A percentile compares a stretch with the other conserved stretches of the same genome.
These are phyloP conservation scores for Pachysandra terminalis DNA, from an alignment of 164 flowering plant genomes.

Conservation along the genomic window DNA sequence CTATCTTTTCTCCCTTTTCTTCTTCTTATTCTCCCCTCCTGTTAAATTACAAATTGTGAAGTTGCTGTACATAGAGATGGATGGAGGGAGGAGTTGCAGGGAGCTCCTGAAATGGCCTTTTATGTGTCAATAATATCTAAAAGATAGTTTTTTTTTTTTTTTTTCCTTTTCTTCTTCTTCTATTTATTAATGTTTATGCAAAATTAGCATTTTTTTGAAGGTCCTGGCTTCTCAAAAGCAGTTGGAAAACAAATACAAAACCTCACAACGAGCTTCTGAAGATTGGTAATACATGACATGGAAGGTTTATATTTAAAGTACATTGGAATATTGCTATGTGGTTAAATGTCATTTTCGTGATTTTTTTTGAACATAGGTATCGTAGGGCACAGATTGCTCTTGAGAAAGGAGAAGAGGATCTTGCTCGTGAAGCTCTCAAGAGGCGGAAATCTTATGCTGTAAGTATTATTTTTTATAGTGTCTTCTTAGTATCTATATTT, in stretches of 20 bases:
- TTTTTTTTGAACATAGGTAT: constrained; percentile 45
- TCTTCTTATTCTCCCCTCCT: not conserved
- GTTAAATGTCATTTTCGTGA: not conserved
- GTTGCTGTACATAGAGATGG: not conserved
- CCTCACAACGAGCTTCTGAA: constrained; percentile 83
- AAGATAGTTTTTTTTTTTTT: constrained; percentile 1
- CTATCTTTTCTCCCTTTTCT: not conserved
- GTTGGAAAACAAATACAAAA: constrained; percentile 77
- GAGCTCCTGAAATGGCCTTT: not conserved
- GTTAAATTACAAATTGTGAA: not conserved
- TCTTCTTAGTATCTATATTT: too few species aligned
- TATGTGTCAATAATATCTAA: not conserved
- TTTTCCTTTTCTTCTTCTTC: too few species aligned
- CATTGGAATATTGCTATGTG: not conserved
- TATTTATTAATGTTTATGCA: not conserved
- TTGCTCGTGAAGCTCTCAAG: constrained; percentile 91
- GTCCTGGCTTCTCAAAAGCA: constrained; percentile 91
- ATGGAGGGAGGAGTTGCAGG: not conserved
- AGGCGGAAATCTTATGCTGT: constrained; percentile 88
- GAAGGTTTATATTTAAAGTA: not conserved
- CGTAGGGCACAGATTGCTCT: constrained; percentile 85
- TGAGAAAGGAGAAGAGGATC: constrained; percentile 83
- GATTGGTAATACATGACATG: constrained; percentile 56
- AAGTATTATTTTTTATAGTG: constrained; percentile 17
- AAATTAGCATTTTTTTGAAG: constrained; percentile 31